Base-by-base conservation (phyloP, 2,329 filamentous ascomycete species). In the Neodidymelliopsis sp. region DNA sequence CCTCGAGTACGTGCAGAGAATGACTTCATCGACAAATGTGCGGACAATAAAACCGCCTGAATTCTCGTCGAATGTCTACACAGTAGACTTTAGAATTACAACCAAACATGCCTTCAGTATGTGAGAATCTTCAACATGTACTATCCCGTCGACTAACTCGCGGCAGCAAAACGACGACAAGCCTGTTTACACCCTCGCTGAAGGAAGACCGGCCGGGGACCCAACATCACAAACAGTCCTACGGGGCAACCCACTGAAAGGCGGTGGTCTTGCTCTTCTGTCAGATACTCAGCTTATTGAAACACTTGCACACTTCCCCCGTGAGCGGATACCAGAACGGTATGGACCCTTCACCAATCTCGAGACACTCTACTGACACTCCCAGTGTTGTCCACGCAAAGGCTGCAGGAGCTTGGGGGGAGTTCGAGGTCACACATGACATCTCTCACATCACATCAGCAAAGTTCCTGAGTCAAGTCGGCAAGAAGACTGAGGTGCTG, bases 251-350 rank as follows among this genome's bases (percentile, higher is more conserved):
- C 43, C 35, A n/a, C 36, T 39, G 12, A 39, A 34, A 22, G 67
- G 67, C 18, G 70, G 71, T 13, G 77, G 77, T 7, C 68, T 81
- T 4, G 71, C 74, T 2, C 68, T 80, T 2, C 70, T 85, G 0
- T 76, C 81, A 51, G 82, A 85, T 58, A 84, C 81, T n/a, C 81
- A 84, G 40, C 63, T 86, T n/a, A 80, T 86, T 48, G 82, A 86
- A 53, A 78, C 81, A 1, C 70, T 86, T 0, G 78, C 84, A 2
- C 83, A 86, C 61, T 86, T 86, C 60, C 78, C 82, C 49, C 77
- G 83, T 6, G 83, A 86, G 67, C 73, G 84, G 16, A 86, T 86
- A 13, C 84, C 84, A 0, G 84, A 85, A 64, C 71, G 83, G 63
- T 59, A 49, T 18, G 27, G 19, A 28, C 3, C 18, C 19, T 19